phyloP scores from a whole-genome alignment of 2,329 filamentous ascomycete genomes.

The Paecilomyces niveus region DNA sequence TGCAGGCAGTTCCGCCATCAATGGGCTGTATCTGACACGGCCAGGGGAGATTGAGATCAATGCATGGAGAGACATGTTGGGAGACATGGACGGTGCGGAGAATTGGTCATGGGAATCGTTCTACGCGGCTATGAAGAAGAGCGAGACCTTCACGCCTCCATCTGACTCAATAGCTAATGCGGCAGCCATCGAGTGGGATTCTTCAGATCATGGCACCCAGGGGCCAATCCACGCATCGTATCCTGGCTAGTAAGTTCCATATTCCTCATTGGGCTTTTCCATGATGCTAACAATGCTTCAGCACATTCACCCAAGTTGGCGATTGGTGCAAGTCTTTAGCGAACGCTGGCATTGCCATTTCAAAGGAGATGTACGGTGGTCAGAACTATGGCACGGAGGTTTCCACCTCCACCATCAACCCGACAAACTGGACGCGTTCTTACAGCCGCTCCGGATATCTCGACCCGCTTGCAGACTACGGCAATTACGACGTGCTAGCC shows the following conservation, averaged over 20 bases:
- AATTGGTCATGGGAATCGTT: conserved; percentile 29
- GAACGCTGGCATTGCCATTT: conserved; percentile 18
- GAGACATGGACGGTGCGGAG: conserved; percentile 27
- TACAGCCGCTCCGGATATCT: conserved; percentile 30
- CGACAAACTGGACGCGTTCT: conserved; percentile 27
- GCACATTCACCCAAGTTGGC: conserved; percentile 22
- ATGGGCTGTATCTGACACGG: conserved; percentile 28
- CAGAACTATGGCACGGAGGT: conserved; percentile 23
- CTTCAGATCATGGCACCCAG: conserved; percentile 12
- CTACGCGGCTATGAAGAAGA: conserved; percentile 26
- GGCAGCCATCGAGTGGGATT: conserved; percentile 18
- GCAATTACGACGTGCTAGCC: conserved; percentile 26
- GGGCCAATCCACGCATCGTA: conserved; percentile 20
- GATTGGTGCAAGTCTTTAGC: conserved; percentile 15
- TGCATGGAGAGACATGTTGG: conserved; percentile 25
- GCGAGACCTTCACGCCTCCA: conserved; percentile 17
- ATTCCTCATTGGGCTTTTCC: not conserved
- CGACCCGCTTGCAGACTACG: conserved; percentile 22
- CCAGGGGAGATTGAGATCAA: conserved; percentile 26
- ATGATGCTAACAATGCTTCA: conserved; percentile 9
- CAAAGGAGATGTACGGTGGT: conserved; percentile 23
- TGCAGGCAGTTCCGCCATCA: conserved; percentile 28
- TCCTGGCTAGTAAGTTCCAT: conserved; percentile 17
- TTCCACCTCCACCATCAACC: conserved; percentile 28
- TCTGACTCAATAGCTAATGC: conserved; percentile 12